Percentiles rank a stretch among this genome's conserved stretches.
phyloP scores from a whole-genome alignment of 1,139 yeast genomes.

The Pichia inconspicua region DNA sequence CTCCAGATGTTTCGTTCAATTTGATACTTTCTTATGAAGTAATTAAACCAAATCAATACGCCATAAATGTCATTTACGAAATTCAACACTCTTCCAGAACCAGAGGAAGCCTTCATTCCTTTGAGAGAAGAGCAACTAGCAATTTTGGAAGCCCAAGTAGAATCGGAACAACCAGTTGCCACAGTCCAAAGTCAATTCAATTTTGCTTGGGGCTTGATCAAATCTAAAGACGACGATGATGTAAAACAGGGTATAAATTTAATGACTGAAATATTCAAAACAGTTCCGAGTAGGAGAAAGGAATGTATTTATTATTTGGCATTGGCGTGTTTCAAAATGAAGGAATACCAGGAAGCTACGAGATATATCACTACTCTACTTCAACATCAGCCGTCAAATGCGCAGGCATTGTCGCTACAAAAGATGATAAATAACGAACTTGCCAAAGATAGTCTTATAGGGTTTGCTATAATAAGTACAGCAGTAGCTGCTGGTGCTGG shows the following conservation, averaged over 20 bases:
- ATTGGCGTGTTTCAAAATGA: slow-evolving; percentile 80
- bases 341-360: slow-evolving; percentile 81
- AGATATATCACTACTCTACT: slow-evolving; percentile 75
- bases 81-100: slow-evolving; percentile 23
- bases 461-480: slow-evolving; percentile 81
- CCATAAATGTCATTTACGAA: slow-evolving; percentile 3
- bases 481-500: slow-evolving; percentile 78
- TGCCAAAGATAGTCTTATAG: slow-evolving; percentile 80
- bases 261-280: slow-evolving; percentile 66
- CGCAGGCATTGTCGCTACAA: slow-evolving; percentile 36
- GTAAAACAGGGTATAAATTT: slow-evolving; percentile 65
- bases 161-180: slow-evolving; percentile 72
- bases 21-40: background rate
- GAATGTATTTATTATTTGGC: slow-evolving; percentile 86
- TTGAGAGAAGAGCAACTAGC: slow-evolving; percentile 68
- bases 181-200: slow-evolving; percentile 82
- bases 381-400: slow-evolving; percentile 73
- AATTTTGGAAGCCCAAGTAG: slow-evolving; percentile 68
- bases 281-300: slow-evolving; percentile 74
- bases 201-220: slow-evolving; percentile 93
- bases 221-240: slow-evolving; percentile 58
- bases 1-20: no score
- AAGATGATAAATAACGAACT: slow-evolving; percentile 77
- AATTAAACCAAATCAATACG: background rate
- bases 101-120: slow-evolving; percentile 38